phyloP scores from a whole-genome alignment of 495 filamentous ascomycete species.

The Penicillium daleae region DNA sequence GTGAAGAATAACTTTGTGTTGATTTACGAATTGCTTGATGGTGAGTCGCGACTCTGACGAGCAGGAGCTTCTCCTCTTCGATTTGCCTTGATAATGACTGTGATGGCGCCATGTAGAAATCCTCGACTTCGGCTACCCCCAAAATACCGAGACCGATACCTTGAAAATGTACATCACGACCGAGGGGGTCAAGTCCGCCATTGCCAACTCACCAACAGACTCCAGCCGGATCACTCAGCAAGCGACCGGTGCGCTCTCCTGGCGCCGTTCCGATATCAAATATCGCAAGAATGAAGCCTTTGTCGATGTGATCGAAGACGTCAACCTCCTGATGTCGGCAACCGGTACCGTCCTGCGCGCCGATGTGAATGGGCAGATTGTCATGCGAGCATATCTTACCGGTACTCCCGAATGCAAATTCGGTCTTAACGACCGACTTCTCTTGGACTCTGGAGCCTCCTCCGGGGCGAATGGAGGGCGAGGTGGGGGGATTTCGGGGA shows the following conservation, averaged over 20 bases:
- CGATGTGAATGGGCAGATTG: slow-evolving; percentile 95
- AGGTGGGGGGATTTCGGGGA: slow-evolving; percentile 46
- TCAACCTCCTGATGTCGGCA: slow-evolving; percentile 98
- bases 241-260: slow-evolving; percentile 94
- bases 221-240: slow-evolving; percentile 98
- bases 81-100: background rate
- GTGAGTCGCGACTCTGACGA: slow-evolving; percentile 48
- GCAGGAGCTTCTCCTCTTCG: background rate
- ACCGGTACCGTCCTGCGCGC: slow-evolving; percentile 93
- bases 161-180: slow-evolving; percentile 99
- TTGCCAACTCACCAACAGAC: slow-evolving; percentile 69
- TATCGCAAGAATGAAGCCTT: slow-evolving; percentile 99
- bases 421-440: slow-evolving; percentile 92
- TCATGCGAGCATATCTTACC: slow-evolving; percentile 97
- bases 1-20: slow-evolving; percentile 99
- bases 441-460: slow-evolving; percentile 75
- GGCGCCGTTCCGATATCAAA: slow-evolving; percentile 95
- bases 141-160: slow-evolving; percentile 98
- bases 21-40: slow-evolving; percentile 97
- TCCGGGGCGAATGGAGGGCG: slow-evolving; percentile 41
- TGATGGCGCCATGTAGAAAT: slow-evolving; percentile 70
- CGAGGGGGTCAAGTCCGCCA: slow-evolving; percentile 96
- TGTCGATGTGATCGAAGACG: slow-evolving; percentile 98
- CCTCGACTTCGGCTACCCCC: slow-evolving; percentile 98
- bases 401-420: slow-evolving; percentile 99